Conservation (phyloP, 352 stramenopile genomes). For the Globisporangium abappressorium region DNA sequence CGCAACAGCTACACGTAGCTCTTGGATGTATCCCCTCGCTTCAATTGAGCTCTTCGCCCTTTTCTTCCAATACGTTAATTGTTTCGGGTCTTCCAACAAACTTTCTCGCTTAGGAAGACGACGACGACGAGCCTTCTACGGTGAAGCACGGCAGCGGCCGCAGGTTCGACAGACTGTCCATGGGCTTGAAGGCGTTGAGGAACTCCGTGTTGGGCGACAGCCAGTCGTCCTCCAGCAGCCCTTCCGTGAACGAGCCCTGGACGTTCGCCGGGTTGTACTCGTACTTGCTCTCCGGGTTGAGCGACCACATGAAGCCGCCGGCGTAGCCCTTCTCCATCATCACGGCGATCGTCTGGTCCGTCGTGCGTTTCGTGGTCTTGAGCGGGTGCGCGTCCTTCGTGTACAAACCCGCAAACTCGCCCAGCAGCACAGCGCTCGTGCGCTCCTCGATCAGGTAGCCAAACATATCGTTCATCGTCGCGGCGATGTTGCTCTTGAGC, state of each 20-base stretch:
- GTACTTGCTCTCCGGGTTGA: conserved; percentile 79
- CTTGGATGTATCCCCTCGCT: neutral
- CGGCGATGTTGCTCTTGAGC: conserved; percentile 40
- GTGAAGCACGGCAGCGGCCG: conserved; percentile 63
- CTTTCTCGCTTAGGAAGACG: neutral
- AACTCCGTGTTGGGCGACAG: conserved; percentile 70
- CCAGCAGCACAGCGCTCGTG: conserved; percentile 51
- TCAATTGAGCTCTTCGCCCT: neutral
- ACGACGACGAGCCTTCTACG: neutral
- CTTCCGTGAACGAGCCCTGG: conserved; percentile 62
- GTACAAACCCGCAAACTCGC: conserved; percentile 75
- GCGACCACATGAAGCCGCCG: conserved; percentile 80
- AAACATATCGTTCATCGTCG: conserved; percentile 80
- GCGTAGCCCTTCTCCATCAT: conserved; percentile 62
- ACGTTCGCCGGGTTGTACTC: conserved; percentile 67
- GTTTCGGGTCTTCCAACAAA: neutral
- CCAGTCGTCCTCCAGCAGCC: conserved; percentile 76
- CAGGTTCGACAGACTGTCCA: conserved; percentile 66
- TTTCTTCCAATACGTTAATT: neutral
- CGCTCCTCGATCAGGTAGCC: conserved; percentile 59
- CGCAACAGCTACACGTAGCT: neutral
- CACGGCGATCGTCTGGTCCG: conserved; percentile 65
- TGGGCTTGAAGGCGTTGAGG: conserved; percentile 55
- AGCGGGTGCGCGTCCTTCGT: conserved; percentile 59
- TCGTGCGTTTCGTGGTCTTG: conserved; percentile 73